These are phyloP conservation scores for Saksenaea vasiformis DNA, from an alignment of 371 early-diverging fungal genomes.

Conservation along the genomic window DNA sequence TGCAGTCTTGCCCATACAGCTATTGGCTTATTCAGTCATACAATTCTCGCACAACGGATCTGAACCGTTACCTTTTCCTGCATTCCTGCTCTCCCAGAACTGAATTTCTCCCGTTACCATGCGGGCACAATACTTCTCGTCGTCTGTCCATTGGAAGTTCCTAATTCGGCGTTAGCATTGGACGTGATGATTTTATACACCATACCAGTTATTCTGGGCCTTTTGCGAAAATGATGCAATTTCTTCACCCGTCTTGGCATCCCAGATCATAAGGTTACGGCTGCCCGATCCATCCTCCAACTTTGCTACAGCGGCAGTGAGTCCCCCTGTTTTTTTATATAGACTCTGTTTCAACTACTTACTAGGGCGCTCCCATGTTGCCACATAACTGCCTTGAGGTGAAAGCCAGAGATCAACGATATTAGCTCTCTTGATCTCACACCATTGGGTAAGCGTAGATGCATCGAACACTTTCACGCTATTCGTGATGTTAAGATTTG, in stretches of 20 bases:
- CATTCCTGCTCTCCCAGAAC: conserved; percentile 77
- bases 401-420: conserved; percentile 90
- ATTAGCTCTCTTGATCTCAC: conserved; percentile 65
- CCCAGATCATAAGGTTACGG: conserved; percentile 82
- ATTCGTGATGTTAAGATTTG: neutral
- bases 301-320: conserved; percentile 52
- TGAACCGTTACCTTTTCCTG: conserved; percentile 53
- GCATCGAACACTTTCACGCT: conserved; percentile 81
- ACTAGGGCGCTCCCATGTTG: conserved; percentile 89
- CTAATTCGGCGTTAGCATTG: conserved; percentile 27
- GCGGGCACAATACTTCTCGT: conserved; percentile 86
- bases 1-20: conserved; percentile 63
- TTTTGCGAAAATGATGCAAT: conserved; percentile 82
- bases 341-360: conserved; percentile 25
- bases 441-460: conserved; percentile 56
- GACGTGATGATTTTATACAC: neutral
- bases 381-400: conserved; percentile 84
- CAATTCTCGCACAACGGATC: neutral
- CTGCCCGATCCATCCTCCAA: conserved; percentile 65
- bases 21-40: conserved; percentile 10
- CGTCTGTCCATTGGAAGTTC: conserved; percentile 93
- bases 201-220: conserved; percentile 68
- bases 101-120: conserved; percentile 89
- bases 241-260: conserved; percentile 69
- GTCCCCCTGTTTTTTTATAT: neutral